These are phyloP conservation scores for Hippophae tibetana DNA, from an alignment of 306 rosid genomes.

Conservation along the genomic window DNA sequence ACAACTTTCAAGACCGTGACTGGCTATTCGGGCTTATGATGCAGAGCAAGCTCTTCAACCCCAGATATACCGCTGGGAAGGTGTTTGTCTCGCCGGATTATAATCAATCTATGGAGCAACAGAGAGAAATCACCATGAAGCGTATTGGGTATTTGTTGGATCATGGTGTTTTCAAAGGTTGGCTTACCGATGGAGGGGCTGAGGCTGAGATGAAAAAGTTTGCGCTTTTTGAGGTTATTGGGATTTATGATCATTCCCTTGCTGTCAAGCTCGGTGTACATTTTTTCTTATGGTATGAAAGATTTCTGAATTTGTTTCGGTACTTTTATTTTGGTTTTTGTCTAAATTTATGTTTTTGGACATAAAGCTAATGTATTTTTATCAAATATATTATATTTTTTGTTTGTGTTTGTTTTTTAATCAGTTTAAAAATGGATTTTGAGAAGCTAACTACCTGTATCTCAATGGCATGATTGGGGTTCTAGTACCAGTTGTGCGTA, in stretches of 20 bases:
- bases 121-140: constrained; percentile 67
- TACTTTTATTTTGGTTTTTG: neutral
- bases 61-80: constrained; percentile 31
- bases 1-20: constrained; percentile 64
- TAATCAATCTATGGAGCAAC: constrained; percentile 82
- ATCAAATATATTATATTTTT: too few relatives aligned
- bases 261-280: constrained; percentile 77
- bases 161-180: constrained; percentile 53
- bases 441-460: too few relatives aligned
- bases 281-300: constrained; percentile 51
- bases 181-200: constrained; percentile 52
- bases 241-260: constrained; percentile 71
- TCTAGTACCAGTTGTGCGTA: too few relatives aligned
- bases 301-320: neutral
- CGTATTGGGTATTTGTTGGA: constrained; percentile 53
- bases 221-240: constrained; percentile 49
- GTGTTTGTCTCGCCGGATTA: constrained; percentile 63
- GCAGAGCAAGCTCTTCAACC: constrained; percentile 67
- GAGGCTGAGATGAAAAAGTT: constrained; percentile 48
- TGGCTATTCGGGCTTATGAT: constrained; percentile 52
- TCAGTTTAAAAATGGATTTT: too few relatives aligned
- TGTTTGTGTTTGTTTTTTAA: too few relatives aligned
- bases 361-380: too few relatives aligned
- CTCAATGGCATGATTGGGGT: too few relatives aligned
- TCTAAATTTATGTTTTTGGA: neutral